A percentile compares a stretch with the other conserved stretches of the same genome.
Conservation (phyloP, 352 stramenopile genomes). For the Plasmopara halstedii region DNA sequence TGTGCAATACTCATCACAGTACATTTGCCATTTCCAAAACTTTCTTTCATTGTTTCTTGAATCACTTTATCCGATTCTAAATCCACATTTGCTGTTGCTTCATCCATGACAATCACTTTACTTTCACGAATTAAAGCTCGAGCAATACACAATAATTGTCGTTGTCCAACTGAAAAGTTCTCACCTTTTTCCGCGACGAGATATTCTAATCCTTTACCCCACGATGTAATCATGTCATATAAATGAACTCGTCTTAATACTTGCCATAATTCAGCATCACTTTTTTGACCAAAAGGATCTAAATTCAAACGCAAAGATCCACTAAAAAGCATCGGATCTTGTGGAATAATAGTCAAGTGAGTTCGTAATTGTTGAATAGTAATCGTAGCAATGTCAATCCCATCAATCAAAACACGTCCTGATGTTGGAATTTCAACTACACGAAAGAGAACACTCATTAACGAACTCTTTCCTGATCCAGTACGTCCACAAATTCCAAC, state of each 20-base stretch:
- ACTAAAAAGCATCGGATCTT: slow-evolving; percentile 87
- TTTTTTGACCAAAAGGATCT: slow-evolving; percentile 75
- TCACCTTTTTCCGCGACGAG: slow-evolving; percentile 86
- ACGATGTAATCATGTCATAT: slow-evolving; percentile 55
- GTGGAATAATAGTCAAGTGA: slow-evolving; percentile 65
- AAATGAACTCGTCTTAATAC: slow-evolving; percentile 52
- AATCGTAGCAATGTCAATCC: slow-evolving; percentile 52
- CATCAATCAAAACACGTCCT: slow-evolving; percentile 80
- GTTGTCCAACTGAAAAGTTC: slow-evolving; percentile 94
- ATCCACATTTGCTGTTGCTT: slow-evolving; percentile 92
- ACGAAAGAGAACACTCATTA: slow-evolving; percentile 40
- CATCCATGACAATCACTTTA: slow-evolving; percentile 91
- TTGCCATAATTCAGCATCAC: slow-evolving; percentile 38
- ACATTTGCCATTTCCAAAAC: slow-evolving; percentile 62
- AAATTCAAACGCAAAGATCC: slow-evolving; percentile 87
- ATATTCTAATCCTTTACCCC: slow-evolving; percentile 62
- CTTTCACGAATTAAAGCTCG: slow-evolving; percentile 87
- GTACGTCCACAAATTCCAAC: slow-evolving; percentile 51
- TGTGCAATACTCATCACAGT: slow-evolving; percentile 94
- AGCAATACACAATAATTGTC: slow-evolving; percentile 93
- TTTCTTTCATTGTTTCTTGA: slow-evolving; percentile 77
- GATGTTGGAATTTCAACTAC: slow-evolving; percentile 24
- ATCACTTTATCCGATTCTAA: slow-evolving; percentile 52
- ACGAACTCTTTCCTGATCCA: slow-evolving; percentile 34
- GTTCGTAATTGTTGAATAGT: slow-evolving; percentile 23